Conservation (phyloP, 305 asterid genomes). For the Solanum chacoense region DNA sequence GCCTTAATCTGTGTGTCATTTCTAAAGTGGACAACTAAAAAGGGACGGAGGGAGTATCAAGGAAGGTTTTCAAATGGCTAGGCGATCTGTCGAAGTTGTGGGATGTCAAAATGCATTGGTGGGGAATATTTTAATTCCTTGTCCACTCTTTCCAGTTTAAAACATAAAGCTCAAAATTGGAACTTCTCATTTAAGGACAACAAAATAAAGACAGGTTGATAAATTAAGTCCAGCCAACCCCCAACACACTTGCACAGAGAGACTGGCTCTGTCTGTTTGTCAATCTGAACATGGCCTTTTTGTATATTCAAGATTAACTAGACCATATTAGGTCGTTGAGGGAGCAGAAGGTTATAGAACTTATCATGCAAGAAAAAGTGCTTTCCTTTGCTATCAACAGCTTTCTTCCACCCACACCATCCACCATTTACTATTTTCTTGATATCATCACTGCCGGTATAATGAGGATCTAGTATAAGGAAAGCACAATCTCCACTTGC, state of each 20-base stretch:
- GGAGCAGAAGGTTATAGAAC: conserved; percentile 84
- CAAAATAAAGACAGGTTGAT: background rate
- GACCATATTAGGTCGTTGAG: conserved; percentile 80
- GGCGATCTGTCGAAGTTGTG: background rate
- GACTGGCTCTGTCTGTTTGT: background rate
- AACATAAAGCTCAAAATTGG: background rate
- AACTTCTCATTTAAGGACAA: background rate
- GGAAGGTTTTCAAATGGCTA: background rate
- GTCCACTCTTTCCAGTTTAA: background rate
- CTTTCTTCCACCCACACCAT: conserved; percentile 97
- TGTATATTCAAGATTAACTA: conserved; percentile 6
- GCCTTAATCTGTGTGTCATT: no score
- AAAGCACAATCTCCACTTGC: conserved; percentile 80
- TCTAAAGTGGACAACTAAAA: no score
- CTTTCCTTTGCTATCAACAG: conserved; percentile 76
- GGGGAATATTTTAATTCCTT: background rate
- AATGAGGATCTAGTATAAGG: conserved; percentile 87
- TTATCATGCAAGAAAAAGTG: conserved; percentile 89
- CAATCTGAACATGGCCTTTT: background rate
- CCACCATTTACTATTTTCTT: conserved; percentile 76
- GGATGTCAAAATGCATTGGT: background rate
- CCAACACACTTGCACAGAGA: background rate
- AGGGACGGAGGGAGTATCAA: background rate
- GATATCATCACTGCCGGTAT: conserved; percentile 68
- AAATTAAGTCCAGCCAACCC: background rate